Evolutionary conservation across 305 asterid genomes (phyloP), one percentile per base, ranked within the genome.

Genomic region (Rubia tinctorum): DNA sequence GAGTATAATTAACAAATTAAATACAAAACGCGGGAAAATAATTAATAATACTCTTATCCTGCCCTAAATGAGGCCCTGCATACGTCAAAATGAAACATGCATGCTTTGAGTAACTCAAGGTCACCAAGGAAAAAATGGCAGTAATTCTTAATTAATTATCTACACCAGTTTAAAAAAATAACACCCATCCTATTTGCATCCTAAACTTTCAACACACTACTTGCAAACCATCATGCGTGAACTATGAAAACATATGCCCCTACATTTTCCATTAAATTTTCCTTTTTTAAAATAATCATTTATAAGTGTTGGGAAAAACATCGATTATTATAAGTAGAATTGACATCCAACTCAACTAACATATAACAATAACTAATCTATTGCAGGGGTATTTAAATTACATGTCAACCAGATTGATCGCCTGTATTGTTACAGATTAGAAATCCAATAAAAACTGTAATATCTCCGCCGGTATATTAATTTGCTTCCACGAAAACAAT

Each of bases 71-170:
- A 66, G 47, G 20, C 11, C 2, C 37, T 12, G 76, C 63, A 44
- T 45, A 70, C 79, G 79, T 76, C 72, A 76, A 71, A 18, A 39
- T 40, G 60, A 71, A 70, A 72, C 79, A 76, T 76, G 79, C 75
- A 49, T 76, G 37, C n/a, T 39, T 56, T 42, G 73, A 70, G 75
- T 51, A 15, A 76, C 53, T 70, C 79, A 71, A 70, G 72, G 71
- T 63, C n/a, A 23, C 18, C 13, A 68, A 18, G 5, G 14, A 13
- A 12, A 65, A 27, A 12, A 8, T 53, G 6, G 42, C 65, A 56
- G 45, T 61, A 62, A 44, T 61, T 47, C 25, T 69, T 30, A 51
- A 9, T 22, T 22, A 58, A n/a, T 18, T 6, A 20, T 58, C 9
- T n/a, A 22, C 27, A 15, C 70, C 7, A 1, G 61, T 8, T 3